Evolutionary conservation across 176 grass and related monocot species (phyloP), one percentile per base, ranked within the genome.

Genomic region (Musa troglodytarum): DNA sequence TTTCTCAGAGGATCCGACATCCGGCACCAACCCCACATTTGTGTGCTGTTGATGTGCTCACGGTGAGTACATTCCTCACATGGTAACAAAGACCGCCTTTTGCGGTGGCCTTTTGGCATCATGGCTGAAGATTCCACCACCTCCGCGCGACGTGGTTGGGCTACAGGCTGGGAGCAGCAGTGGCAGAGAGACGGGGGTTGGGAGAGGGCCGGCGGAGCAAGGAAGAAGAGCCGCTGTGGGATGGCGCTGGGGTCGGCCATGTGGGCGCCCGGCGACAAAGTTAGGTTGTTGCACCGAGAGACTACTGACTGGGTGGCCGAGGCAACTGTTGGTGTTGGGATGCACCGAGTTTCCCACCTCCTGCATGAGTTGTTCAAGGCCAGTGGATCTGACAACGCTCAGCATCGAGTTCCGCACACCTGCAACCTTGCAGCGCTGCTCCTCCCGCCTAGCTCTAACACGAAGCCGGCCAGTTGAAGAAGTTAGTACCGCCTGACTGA

Each of bases 91-190:
- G 54, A 17, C 10, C 14, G 14, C 54, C 54, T 3, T 56, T 17
- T 17, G 54, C 54, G 54, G 16, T 57, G 34, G 34, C 16, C 25
- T 74, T 19, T 24, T 50, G 29, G 34, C 17, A 50, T 43, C 12
- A 8, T 6, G 49, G 34, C 52, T 57, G 13, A 52, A 72, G 70
- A 22, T 52, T 24, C 70, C 50, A 53, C 50, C 51, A 20, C 17
- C 34, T 53, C 9, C 11, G 52, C 14, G 15, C 49, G 67, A 17
- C 20, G 23, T 49, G 51, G n/a, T 72, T 72, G 70, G 70, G 70
- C 51, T 72, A 72, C 70, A 72, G 70, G 70, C 70, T 72, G 70
- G 70, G 51, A 53, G 19, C 53, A 11, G 64, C 22, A 67, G 10
- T 62, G 57, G 57, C 13, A 15, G 57, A 62, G 20, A 19, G 57